These are phyloP conservation scores for Osmozyma mogii DNA, from an alignment of 805 yeast species.

Conservation along the genomic window DNA sequence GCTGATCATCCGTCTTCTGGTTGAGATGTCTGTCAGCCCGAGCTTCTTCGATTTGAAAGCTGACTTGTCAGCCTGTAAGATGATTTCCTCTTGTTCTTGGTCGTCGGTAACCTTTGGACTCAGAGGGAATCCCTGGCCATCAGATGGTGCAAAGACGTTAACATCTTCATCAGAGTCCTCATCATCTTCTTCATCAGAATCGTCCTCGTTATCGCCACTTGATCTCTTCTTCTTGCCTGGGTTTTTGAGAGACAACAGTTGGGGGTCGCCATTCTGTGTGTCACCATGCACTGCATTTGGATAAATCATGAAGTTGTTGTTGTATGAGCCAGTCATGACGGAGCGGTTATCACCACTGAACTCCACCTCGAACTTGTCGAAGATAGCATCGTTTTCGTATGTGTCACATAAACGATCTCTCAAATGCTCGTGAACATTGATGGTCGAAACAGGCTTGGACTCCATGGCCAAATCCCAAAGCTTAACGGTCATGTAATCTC, in stretches of 20 bases:
- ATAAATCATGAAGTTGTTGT: slow-evolving; percentile 94
- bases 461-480: slow-evolving; percentile 99
- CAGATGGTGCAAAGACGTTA: slow-evolving; percentile 21
- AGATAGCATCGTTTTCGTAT: slow-evolving; percentile 96
- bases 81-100: slow-evolving; percentile 49
- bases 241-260: slow-evolving; percentile 5
- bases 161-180: slow-evolving; percentile 21
- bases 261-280: slow-evolving; percentile 9
- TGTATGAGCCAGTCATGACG: slow-evolving; percentile 95
- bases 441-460: slow-evolving; percentile 86
- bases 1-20: slow-evolving; percentile 45
- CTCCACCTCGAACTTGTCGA: slow-evolving; percentile 95
- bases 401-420: slow-evolving; percentile 93
- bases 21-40: slow-evolving; percentile 28
- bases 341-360: slow-evolving; percentile 89
- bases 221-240: slow-evolving; percentile 6
- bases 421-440: slow-evolving; percentile 91
- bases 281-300: slow-evolving; percentile 59
- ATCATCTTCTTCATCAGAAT: slow-evolving; percentile 37
- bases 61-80: slow-evolving; percentile 94
- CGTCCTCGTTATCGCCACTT: slow-evolving; percentile 18
- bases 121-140: slow-evolving; percentile 19
- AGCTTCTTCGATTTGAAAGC: slow-evolving; percentile 81
- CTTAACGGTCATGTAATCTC: slow-evolving; percentile 96
- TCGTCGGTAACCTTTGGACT: slow-evolving; percentile 26